A percentile compares a stretch with the other conserved stretches of the same genome.
phyloP scores from a whole-genome alignment of 805 yeast genomes.

The Saccharomyces paradoxus region DNA sequence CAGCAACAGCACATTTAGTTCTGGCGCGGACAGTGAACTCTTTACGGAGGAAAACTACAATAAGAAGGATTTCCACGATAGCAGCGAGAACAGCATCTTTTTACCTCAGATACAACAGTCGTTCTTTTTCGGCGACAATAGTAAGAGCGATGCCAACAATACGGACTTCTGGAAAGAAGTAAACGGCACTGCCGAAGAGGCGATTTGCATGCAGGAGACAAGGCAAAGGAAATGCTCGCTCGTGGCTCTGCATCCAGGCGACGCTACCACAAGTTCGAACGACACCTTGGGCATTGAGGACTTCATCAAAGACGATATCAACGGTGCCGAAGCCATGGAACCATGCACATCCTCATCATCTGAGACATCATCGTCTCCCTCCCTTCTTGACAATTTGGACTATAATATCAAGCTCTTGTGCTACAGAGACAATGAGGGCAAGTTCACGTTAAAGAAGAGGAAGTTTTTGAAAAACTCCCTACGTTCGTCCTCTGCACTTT shows the following conservation, averaged over 20 bases:
- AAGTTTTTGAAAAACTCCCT: neutral
- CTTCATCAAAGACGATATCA: neutral
- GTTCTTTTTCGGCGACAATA: neutral
- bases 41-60: neutral
- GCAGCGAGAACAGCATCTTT: neutral
- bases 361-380: conserved; percentile 6
- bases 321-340: neutral
- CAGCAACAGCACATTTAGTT: neutral
- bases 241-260: neutral
- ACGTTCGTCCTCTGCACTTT: conserved; percentile 2
- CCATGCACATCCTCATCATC: conserved; percentile 2
- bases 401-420: conserved; percentile 23
- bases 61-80: neutral
- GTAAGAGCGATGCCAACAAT: conserved; percentile 6
- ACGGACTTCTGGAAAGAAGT: conserved; percentile 31
- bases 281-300: neutral
- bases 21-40: neutral
- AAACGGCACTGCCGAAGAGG: conserved; percentile 20
- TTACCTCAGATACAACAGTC: neutral
- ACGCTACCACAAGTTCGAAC: neutral
- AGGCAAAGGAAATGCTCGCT: conserved; percentile 3
- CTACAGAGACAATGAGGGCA: conserved; percentile 28
- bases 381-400: conserved; percentile 7
- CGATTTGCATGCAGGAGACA: conserved; percentile 9
- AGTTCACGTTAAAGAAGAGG: conserved; percentile 21